Percentiles rank a stretch among this genome's conserved stretches.
phyloP scores from a whole-genome alignment of 169 alveolate genomes.

The Eimeria tenella region DNA sequence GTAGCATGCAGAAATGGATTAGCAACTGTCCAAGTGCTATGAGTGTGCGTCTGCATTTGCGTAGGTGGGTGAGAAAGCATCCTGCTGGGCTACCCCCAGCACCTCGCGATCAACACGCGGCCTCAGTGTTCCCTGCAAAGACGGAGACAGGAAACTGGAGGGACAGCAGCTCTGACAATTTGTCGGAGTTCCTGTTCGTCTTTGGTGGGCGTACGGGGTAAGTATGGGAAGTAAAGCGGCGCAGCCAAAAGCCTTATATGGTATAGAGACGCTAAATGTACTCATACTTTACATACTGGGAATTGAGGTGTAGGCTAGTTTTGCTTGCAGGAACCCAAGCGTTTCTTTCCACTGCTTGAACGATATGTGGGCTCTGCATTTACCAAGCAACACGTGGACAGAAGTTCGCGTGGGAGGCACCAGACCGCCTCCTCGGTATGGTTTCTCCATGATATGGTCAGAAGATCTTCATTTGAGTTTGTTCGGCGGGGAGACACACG shows the following conservation, averaged over 20 bases:
- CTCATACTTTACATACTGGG: too few species aligned
- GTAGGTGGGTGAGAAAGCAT: conserved; percentile 74
- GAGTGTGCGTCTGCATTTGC: background rate
- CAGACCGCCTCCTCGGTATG: conserved; percentile 92
- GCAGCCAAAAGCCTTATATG: background rate
- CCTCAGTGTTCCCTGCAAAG: conserved; percentile 90
- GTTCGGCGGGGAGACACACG: conserved; percentile 92
- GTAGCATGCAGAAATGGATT: too few species aligned
- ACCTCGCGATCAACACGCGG: conserved; percentile 91
- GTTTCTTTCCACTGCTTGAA: conserved; percentile 83
- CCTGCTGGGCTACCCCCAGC: conserved; percentile 87
- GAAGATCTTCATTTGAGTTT: conserved; percentile 89
- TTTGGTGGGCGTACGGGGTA: conserved; percentile 91
- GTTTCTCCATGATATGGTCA: conserved; percentile 91
- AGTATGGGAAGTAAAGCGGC: background rate
- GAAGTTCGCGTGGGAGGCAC: conserved; percentile 87
- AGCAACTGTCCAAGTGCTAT: too few species aligned
- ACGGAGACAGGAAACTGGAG: conserved; percentile 87
- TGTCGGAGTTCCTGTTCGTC: conserved; percentile 87
- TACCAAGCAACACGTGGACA: conserved; percentile 88
- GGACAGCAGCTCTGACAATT: conserved; percentile 78
- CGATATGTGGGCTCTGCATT: conserved; percentile 92
- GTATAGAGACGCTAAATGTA: background rate
- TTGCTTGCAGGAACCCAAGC: conserved; percentile 26
- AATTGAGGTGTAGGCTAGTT: background rate